Conservation (phyloP, 352 stramenopile genomes). For the Plasmopara viticola region DNA sequence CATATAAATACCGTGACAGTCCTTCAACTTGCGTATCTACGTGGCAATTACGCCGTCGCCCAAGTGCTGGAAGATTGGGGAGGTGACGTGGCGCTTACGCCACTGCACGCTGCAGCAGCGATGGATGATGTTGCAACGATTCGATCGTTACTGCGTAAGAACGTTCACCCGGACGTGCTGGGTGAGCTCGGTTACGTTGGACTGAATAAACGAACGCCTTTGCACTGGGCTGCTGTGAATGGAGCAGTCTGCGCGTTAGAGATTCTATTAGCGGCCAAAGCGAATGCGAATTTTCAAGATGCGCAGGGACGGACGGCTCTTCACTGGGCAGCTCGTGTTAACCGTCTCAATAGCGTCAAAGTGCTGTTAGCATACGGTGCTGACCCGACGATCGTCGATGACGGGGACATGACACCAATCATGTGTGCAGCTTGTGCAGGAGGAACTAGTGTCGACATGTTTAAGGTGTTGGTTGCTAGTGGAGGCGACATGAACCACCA, state of each 20-base stretch:
- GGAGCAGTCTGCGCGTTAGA: constrained; percentile 51
- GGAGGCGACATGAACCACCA: constrained; percentile 75
- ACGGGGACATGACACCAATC: constrained; percentile 70
- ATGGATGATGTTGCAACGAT: constrained; percentile 63
- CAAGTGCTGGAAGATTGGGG: constrained; percentile 80
- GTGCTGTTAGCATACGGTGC: constrained; percentile 44
- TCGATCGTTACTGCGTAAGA: constrained; percentile 53
- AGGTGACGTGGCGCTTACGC: constrained; percentile 68
- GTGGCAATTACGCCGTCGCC: constrained; percentile 73
- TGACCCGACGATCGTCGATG: constrained; percentile 66
- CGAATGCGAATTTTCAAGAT: constrained; percentile 64
- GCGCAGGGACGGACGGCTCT: constrained; percentile 55
- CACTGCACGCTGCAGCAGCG: constrained; percentile 66
- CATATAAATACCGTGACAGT: constrained; percentile 85
- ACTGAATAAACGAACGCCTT: constrained; percentile 70
- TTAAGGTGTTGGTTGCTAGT: constrained; percentile 51
- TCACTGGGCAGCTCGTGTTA: constrained; percentile 75
- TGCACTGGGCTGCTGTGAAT: constrained; percentile 78
- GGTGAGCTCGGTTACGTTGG: constrained; percentile 76
- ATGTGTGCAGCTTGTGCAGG: constrained; percentile 70
- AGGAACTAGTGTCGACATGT: constrained; percentile 60
- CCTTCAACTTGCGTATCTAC: constrained; percentile 71
- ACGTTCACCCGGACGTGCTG: constrained; percentile 70
- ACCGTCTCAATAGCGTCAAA: constrained; percentile 59
- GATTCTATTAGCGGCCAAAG: constrained; percentile 49